Percentiles rank a stretch among this genome's conserved stretches.
Conservation (phyloP, 2,329 filamentous ascomycete species). For the Dothistroma septosporum region DNA sequence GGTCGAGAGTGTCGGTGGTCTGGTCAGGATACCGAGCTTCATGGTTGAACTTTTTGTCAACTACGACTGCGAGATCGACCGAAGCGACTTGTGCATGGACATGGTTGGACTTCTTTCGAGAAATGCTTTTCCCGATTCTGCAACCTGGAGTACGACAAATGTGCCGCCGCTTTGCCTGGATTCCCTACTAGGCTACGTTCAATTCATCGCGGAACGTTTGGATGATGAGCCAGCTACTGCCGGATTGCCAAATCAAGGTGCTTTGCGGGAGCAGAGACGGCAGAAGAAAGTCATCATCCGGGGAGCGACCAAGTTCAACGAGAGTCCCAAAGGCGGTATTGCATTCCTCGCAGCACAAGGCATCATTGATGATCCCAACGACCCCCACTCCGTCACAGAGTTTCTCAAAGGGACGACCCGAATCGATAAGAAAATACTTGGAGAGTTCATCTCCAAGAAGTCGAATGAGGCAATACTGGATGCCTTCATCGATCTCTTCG, state of each 20-base stretch:
- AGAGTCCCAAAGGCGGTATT: constrained; percentile 84
- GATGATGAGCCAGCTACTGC: constrained; percentile 63
- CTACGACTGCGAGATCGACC: constrained; percentile 92
- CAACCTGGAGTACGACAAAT: constrained; percentile 98
- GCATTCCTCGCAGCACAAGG: constrained; percentile 80
- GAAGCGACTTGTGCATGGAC: constrained; percentile 89
- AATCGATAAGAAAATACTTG: constrained; percentile 83
- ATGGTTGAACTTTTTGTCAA: constrained; percentile 96
- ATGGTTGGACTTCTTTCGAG: constrained; percentile 88
- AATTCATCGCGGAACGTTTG: constrained; percentile 83
- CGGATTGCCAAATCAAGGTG: constrained; percentile 61
- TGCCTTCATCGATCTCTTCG: constrained; percentile 80
- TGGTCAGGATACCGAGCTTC: constrained; percentile 89
- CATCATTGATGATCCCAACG: constrained; percentile 71
- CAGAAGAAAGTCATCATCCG: constrained; percentile 86
- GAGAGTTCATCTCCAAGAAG: constrained; percentile 89
- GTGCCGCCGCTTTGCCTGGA: constrained; percentile 93
- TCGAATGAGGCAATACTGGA: constrained; percentile 80
- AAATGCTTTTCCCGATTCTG: constrained; percentile 94
- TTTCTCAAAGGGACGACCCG: constrained; percentile 85
- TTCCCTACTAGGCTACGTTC: constrained; percentile 82
- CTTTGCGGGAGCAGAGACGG: constrained; percentile 66
- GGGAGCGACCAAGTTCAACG: constrained; percentile 88
- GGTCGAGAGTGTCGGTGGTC: constrained; percentile 91
- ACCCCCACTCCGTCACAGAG: constrained; percentile 73